Conservation (phyloP, 106 monocot species). For the Amphibolis antarctica region DNA sequence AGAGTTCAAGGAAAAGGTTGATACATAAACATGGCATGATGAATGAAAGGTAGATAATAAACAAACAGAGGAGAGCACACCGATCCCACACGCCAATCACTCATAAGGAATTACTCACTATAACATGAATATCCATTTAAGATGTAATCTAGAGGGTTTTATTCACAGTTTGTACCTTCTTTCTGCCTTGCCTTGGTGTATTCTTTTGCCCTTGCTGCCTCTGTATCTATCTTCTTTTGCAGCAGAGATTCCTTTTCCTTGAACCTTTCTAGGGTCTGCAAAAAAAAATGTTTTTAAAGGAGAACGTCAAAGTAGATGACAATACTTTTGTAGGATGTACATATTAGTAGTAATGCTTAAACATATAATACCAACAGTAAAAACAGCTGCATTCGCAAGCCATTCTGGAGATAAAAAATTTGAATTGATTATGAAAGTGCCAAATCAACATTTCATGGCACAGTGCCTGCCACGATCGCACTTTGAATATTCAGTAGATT, state of each 20-base stretch:
- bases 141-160: background rate
- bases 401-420: constrained; percentile 10
- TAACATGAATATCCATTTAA: background rate
- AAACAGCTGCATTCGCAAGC: background rate
- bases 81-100: no score
- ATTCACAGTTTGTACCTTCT: background rate
- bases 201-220: constrained; percentile 60
- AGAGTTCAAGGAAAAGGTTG: no score
- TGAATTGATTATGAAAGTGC: constrained; percentile 33
- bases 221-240: constrained; percentile 60
- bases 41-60: no score
- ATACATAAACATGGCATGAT: no score
- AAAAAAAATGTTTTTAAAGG: background rate
- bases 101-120: background rate
- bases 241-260: constrained; percentile 55
- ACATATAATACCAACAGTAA: no score
- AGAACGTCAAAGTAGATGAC: background rate
- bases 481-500: no score
- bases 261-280: constrained; percentile 56
- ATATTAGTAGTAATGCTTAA: background rate
- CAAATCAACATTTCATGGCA: background rate
- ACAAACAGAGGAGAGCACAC: no score
- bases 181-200: constrained; percentile 21
- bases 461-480: no score
- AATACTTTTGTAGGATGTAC: background rate